Conservation (phyloP, 1,284 basidiomycete genomes). For the Cryptococcus hybrid region DNA sequence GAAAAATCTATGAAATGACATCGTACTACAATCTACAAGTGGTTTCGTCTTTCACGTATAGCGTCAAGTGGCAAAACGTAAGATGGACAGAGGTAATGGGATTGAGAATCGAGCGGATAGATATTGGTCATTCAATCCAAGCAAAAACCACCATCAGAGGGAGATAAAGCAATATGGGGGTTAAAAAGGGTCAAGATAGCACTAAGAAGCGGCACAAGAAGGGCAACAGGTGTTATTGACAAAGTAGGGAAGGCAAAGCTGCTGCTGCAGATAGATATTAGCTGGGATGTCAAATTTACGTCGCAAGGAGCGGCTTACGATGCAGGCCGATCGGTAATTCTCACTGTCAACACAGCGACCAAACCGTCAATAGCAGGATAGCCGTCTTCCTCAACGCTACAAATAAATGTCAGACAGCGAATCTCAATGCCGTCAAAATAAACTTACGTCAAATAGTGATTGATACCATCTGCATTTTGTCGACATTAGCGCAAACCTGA, state of each 20-base stretch:
- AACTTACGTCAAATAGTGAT: constrained; percentile 61
- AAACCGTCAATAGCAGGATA: constrained; percentile 75
- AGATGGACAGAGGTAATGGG: too few species aligned
- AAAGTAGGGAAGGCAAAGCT: background rate
- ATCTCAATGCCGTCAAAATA: background rate
- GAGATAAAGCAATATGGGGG: too few species aligned
- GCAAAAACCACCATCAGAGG: too few species aligned
- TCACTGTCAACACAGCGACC: constrained; percentile 76
- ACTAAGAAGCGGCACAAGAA: background rate
- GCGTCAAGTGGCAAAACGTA: too few species aligned
- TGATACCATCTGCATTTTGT: constrained; percentile 59
- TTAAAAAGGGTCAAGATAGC: background rate
- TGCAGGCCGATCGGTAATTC: constrained; percentile 54
- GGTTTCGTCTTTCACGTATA: too few species aligned
- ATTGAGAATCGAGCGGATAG: too few species aligned
- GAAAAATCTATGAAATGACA: too few species aligned
- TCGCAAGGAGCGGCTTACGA: constrained; percentile 10
- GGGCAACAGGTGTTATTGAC: background rate
- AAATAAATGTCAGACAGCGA: background rate
- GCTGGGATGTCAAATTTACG: background rate
- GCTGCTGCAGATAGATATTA: background rate
- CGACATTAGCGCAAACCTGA: constrained; percentile 3
- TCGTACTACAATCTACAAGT: too few species aligned
- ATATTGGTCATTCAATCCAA: too few species aligned
- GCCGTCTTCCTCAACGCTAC: constrained; percentile 58